Evolutionary conservation across 2,329 filamentous ascomycete genomes (phyloP).

Genomic region (Fusarium sp.): DNA sequence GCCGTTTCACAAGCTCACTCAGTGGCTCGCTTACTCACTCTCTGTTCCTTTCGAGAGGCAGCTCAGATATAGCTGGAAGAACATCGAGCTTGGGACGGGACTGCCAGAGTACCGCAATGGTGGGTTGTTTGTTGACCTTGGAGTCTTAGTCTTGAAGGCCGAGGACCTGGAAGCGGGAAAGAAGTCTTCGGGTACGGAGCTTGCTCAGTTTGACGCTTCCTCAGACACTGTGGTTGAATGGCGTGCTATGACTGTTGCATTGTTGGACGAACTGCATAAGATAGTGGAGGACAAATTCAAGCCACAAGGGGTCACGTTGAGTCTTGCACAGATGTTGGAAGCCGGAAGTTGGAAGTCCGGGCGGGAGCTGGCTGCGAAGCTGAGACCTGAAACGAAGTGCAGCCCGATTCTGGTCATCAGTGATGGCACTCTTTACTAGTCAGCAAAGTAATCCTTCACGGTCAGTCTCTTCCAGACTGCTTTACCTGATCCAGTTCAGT

Average conservation of each 20-base stretch:
- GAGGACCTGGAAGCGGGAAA: conserved; percentile 60
- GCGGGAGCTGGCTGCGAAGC: conserved; percentile 84
- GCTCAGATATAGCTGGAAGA: conserved; percentile 66
- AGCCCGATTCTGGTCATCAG: conserved; percentile 76
- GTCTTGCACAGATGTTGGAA: conserved; percentile 66
- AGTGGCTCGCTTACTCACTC: conserved; percentile 81
- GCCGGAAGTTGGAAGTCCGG: conserved; percentile 75
- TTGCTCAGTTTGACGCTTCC: conserved; percentile 66
- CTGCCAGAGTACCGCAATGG: conserved; percentile 82
- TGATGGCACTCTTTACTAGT: conserved; percentile 35
- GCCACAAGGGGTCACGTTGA: conserved; percentile 51
- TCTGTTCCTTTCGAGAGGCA: conserved; percentile 74
- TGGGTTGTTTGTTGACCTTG: conserved; percentile 75
- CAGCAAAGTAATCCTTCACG: too few relatives aligned
- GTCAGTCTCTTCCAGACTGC: too few relatives aligned
- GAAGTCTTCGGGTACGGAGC: conserved; percentile 58
- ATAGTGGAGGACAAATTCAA: conserved; percentile 50
- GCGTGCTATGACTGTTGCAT: conserved; percentile 70
- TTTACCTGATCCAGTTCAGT: too few relatives aligned
- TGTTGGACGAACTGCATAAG: conserved; percentile 66
- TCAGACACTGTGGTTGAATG: conserved; percentile 74
- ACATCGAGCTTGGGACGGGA: conserved; percentile 72
- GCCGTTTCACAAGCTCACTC: conserved; percentile 75
- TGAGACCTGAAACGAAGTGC: conserved; percentile 83
- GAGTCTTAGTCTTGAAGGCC: conserved; percentile 66